These are phyloP conservation scores for Lolium perenne DNA, from an alignment of 176 grass and related monocot genomes.

Conservation along the genomic window DNA sequence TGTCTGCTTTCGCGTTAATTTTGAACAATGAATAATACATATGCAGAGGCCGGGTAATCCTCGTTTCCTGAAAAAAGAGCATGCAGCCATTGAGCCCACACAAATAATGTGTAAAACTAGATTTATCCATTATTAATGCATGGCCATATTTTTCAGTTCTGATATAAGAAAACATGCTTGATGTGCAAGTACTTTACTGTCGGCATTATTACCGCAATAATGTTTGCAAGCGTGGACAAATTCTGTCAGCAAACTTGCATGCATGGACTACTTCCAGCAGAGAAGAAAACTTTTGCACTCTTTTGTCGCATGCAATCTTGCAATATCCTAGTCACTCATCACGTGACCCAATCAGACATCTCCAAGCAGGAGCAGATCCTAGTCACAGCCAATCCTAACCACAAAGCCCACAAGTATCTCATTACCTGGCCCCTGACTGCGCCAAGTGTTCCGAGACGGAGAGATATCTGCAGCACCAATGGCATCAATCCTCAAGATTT, in stretches of 20 bases:
- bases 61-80: too few relatives aligned
- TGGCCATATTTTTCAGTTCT: not conserved
- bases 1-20: too few relatives aligned
- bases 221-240: too few relatives aligned
- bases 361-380: not conserved
- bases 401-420: not conserved
- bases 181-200: not conserved
- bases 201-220: not conserved
- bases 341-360: not conserved
- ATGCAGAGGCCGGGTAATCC: too few relatives aligned
- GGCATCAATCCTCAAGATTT: not conserved
- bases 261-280: not conserved
- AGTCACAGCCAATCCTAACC: not conserved
- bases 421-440: not conserved
- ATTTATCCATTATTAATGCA: not conserved
- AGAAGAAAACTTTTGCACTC: not conserved
- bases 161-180: not conserved
- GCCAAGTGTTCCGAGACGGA: not conserved
- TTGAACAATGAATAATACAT: too few relatives aligned
- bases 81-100: not conserved
- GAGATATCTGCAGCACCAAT: slow-evolving; percentile 1
- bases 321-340: not conserved
- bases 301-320: not conserved
- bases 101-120: not conserved
- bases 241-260: not conserved